A percentile compares a stretch with the other conserved stretches of the same genome.
Conservation (phyloP, 2,329 filamentous ascomycete genomes). For the Pseudogymnoascus sp. region DNA sequence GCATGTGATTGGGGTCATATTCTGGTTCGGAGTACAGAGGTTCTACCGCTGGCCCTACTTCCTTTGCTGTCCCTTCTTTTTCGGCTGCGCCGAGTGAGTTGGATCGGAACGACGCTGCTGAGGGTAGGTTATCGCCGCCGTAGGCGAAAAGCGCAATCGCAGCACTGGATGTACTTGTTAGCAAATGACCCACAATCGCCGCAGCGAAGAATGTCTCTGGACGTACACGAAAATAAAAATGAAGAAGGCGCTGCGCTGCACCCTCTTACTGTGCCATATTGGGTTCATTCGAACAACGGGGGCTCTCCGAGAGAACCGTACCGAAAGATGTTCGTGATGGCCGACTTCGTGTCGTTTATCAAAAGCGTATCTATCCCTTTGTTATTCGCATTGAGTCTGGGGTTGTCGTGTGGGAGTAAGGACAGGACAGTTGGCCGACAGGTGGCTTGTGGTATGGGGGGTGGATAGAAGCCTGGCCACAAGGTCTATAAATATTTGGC, state of each 20-base stretch:
- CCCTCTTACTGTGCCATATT: slow-evolving; percentile 13
- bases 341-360: background rate
- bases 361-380: slow-evolving; percentile 1
- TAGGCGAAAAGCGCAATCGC: slow-evolving; percentile 4
- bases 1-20: slow-evolving; percentile 7
- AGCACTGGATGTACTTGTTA: background rate
- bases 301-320: background rate
- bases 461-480: background rate
- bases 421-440: background rate
- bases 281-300: background rate
- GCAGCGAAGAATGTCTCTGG: background rate
- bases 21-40: slow-evolving; percentile 8
- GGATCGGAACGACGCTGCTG: background rate
- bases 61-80: background rate
- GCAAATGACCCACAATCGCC: background rate
- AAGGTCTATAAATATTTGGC: slow-evolving; percentile 1
- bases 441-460: background rate
- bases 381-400: background rate
- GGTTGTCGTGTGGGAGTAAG: background rate
- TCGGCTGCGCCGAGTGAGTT: background rate
- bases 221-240: slow-evolving; percentile 12
- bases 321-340: background rate
- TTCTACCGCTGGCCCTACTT: background rate
- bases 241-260: slow-evolving; percentile 12
- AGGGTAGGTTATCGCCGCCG: background rate